phyloP scores from a whole-genome alignment of 495 filamentous ascomycete species.

The Aspergillus carlsbadensis region DNA sequence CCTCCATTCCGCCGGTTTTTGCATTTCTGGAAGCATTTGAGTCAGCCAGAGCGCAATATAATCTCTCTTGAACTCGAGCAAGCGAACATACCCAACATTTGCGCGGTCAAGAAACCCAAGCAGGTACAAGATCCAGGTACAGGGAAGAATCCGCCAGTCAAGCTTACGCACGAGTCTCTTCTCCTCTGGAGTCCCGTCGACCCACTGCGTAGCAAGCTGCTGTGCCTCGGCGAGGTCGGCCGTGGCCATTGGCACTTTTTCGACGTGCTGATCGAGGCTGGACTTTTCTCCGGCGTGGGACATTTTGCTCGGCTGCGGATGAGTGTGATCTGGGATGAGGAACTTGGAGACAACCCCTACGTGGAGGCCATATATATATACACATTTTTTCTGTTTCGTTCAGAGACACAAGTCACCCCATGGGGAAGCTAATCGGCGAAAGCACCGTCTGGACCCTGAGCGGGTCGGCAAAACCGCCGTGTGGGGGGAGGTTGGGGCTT shows the following conservation, averaged over 20 bases:
- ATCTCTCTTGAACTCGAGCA: no score
- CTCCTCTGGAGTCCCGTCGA: not conserved
- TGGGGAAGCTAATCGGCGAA: no score
- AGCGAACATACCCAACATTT: not conserved
- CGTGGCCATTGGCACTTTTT: not conserved
- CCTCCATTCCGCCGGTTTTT: not conserved
- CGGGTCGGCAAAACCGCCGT: no score
- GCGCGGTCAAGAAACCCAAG: not conserved
- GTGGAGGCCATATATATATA: not conserved
- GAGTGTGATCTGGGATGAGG: not conserved
- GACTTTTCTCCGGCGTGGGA: not conserved
- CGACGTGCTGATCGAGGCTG: not conserved
- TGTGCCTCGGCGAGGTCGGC: not conserved
- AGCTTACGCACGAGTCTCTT: not conserved
- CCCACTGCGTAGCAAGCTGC: not conserved
- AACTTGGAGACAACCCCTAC: not conserved
- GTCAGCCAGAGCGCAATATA: not conserved
- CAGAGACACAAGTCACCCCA: no score
- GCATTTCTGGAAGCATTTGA: not conserved
- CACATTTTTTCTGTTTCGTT: not conserved
- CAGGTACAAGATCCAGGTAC: not conserved
- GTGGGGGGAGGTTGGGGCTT: no score
- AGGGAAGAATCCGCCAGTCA: constrained; percentile 1
- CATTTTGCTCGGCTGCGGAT: not conserved
- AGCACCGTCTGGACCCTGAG: no score